phyloP scores from a whole-genome alignment of 495 filamentous ascomycete species.

The Penicillium crystallinum region DNA sequence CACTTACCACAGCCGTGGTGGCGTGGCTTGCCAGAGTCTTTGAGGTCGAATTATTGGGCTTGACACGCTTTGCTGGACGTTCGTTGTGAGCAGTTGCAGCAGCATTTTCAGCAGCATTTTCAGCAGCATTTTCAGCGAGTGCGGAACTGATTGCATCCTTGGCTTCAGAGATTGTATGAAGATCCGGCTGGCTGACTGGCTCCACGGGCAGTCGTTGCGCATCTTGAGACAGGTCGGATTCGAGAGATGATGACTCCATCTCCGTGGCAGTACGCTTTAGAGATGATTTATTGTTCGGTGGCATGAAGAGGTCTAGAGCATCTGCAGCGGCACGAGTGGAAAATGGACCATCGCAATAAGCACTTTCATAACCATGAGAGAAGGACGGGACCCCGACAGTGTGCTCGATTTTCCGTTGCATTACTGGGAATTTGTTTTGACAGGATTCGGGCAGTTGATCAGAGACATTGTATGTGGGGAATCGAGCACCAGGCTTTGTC shows the following conservation, averaged over 20 bases:
- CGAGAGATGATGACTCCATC: conserved; percentile 17
- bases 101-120: not conserved
- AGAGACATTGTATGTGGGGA: conserved; percentile 7
- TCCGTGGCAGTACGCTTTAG: conserved; percentile 35
- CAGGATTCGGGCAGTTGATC: not conserved
- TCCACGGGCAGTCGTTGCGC: conserved; percentile 4
- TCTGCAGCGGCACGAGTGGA: not conserved
- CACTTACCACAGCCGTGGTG: conserved; percentile 40
- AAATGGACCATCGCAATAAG: conserved; percentile 1
- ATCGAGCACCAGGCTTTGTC: conserved; percentile 4
- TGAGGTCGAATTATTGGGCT: conserved; percentile 13
- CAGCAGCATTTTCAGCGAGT: conserved; percentile 8
- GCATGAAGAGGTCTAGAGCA: too few relatives aligned
- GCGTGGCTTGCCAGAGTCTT: conserved; percentile 35
- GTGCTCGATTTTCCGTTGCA: not conserved
- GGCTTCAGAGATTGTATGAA: conserved; percentile 11
- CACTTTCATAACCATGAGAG: not conserved
- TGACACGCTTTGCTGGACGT: conserved; percentile 31
- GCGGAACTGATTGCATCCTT: conserved; percentile 16
- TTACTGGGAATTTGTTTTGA: not conserved
- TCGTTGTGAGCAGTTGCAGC: conserved; percentile 7
- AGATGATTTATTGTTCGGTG: not conserved
- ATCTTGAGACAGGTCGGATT: conserved; percentile 2
- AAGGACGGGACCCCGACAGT: not conserved
- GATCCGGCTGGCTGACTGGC: conserved; percentile 22